Base-by-base conservation (phyloP, 2,329 filamentous ascomycete genomes). In the Penicillium sp. region DNA sequence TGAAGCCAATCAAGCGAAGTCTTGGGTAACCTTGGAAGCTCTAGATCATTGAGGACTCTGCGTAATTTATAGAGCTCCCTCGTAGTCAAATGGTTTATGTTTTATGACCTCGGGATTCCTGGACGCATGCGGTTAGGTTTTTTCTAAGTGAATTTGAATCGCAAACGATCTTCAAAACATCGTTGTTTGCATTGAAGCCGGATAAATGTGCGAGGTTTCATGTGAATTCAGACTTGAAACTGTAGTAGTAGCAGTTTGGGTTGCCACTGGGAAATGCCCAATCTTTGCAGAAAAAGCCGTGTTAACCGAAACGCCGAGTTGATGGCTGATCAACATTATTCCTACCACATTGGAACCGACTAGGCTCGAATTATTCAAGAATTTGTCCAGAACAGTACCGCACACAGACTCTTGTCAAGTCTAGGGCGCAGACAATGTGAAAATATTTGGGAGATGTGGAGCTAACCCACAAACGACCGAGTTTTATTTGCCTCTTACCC, bases 231-330 rank as follows among this genome's bases (percentile, higher is more conserved):
- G 26, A 31, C 25, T 14, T 11, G 27, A 42, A 55, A 9, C n/a
- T n/a, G n/a, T 3, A 6, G 16, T 39, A 19, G 35, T 21, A 19
- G 37, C 21, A 42, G 3, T 10, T 55, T 29, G 47, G 43, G 16
- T 44, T 47, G 27, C 46, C 26, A 16, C 46, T 37, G 31, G 43
- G 42, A 42, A 45, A 48, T 59, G 44, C 58, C 21, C 47, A 43
- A 51, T 54, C 23, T 57, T 57, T 57, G 50, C 27, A 35, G 52
- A 50, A 33, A 33, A 55, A 65, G 62, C 65, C 64, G 62, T 67
- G 53, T 52, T 66, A 67, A 53, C 64, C 64, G 64, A 59, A 49
- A 29, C 37, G 13, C 31, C 44, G 51, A n/a, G 11, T 53, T 23
- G 21, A 19, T 39, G 16, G 44, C 29, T 33, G 65, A 65, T 66